Evolutionary conservation across 495 filamentous ascomycete genomes (phyloP).

Genomic region (Neurospora sublineolata): DNA sequence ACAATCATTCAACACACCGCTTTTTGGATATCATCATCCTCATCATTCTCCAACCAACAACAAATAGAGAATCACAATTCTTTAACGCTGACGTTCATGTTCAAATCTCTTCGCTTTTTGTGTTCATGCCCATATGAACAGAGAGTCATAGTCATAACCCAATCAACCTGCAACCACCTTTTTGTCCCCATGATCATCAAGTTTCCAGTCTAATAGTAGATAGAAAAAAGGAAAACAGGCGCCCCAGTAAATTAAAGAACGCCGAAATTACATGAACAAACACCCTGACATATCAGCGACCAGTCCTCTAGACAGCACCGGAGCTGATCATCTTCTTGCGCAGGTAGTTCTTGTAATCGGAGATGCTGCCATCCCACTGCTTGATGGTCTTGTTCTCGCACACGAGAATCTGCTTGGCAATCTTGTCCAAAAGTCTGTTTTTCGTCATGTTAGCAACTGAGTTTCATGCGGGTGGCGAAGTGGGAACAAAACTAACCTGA

Average conservation of each 20-base stretch:
- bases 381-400: conserved; percentile 92
- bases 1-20: background rate
- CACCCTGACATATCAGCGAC: background rate
- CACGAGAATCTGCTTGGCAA: conserved; percentile 98
- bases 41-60: background rate
- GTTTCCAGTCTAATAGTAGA: background rate
- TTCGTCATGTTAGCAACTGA: conserved; percentile 2
- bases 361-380: conserved; percentile 81
- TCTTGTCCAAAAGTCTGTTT: conserved; percentile 87
- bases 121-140: background rate
- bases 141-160: background rate
- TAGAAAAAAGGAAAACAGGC: background rate
- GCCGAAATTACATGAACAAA: background rate
- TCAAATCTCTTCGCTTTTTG: background rate
- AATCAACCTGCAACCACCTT: background rate
- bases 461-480: background rate
- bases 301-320: conserved; percentile 36
- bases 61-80: background rate
- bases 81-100: background rate
- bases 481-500: conserved; percentile 51
- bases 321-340: conserved; percentile 86
- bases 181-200: background rate
- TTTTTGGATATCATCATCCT: background rate
- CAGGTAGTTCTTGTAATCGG: conserved; percentile 93
- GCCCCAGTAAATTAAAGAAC: background rate